Evolutionary conservation across 257 asterid species (phyloP), one percentile per base, ranked within the genome.

Genomic region (Asclepias syriaca): DNA sequence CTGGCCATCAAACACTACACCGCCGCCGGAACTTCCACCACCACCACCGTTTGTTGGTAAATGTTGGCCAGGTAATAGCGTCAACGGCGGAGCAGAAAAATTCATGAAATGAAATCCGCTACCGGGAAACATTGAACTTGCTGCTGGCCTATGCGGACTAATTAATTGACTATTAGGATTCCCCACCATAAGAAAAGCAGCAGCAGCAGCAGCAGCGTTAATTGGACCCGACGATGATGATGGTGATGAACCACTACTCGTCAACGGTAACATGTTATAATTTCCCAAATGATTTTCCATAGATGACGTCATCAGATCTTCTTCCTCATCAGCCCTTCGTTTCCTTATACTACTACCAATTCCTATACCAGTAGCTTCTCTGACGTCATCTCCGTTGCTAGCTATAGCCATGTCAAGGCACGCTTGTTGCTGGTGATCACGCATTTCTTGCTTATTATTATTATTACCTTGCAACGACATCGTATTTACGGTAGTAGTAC

Each of bases 31-130:
- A 0, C 85, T 83, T 21, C 75, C 66, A n/a, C 78, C 34, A 29
- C 34, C 69, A 15, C 40, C 37, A 10, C 45, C 70, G 43, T 49
- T 63, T 27, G 60, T 63, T 10, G 51, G 49, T 15, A 74, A 71
- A 15, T 79, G 87, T 24, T 83, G 87, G 39, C 84, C 83, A 9
- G 84, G 76, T 21, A 78, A 60, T 19, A 81, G 29, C 39, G 88
- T 81, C 70, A 76, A 21, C 7, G 82, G 81, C 6, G 89, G 48
- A 27, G 85, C 53, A 21, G 85, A 84, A 65, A 81, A 77, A 81
- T 90, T 88, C 93, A 86, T 79, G 69, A 85, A 85, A 82, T 84
- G 85, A 57, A 84, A 72, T 6, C 87, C 87, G 61, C 68, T 59
- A 21, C 78, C 78, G 13, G 48, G 10, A 43, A 43, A 43, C 10